Evolutionary conservation across 192 early-diverging fungal species (phyloP).

Genomic region (Linderina pennispora): DNA sequence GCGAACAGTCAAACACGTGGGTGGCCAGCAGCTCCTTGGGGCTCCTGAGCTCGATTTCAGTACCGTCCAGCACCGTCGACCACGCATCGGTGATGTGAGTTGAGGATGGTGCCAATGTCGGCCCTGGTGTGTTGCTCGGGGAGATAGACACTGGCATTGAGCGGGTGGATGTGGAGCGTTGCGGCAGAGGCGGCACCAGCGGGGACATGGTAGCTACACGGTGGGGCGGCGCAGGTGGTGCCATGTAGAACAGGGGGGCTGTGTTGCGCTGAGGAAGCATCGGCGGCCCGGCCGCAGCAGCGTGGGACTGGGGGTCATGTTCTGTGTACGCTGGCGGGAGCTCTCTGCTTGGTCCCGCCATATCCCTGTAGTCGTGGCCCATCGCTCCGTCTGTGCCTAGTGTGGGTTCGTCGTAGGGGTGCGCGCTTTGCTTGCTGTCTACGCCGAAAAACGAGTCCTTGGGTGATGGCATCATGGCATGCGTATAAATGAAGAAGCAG

Average conservation of each 20-base stretch:
- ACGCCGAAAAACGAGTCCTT: not conserved
- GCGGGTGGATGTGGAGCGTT: no score
- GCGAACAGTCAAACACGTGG: conserved; percentile 18
- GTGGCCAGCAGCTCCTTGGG: conserved; percentile 19
- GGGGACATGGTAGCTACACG: no score
- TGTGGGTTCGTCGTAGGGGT: not conserved
- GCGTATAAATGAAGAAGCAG: not conserved
- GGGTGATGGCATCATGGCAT: conserved; percentile 1
- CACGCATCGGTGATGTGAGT: no score
- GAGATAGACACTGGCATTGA: no score
- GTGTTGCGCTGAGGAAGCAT: no score
- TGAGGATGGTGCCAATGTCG: no score
- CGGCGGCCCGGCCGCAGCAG: no score
- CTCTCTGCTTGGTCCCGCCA: not conserved
- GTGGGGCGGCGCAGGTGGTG: no score
- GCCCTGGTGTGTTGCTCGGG: no score
- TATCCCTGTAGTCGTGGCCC: not conserved
- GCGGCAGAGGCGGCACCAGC: no score
- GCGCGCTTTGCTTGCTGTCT: not conserved
- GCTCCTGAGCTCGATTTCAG: conserved; percentile 6
- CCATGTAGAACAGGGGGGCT: no score
- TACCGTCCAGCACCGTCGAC: no score
- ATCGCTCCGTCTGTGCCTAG: not conserved
- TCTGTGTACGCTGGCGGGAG: conserved; percentile 28
- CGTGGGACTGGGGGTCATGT: conserved; percentile 9